These are phyloP conservation scores for Xylaria intraflava DNA, from an alignment of 495 filamentous ascomycete species.

Conservation along the genomic window DNA sequence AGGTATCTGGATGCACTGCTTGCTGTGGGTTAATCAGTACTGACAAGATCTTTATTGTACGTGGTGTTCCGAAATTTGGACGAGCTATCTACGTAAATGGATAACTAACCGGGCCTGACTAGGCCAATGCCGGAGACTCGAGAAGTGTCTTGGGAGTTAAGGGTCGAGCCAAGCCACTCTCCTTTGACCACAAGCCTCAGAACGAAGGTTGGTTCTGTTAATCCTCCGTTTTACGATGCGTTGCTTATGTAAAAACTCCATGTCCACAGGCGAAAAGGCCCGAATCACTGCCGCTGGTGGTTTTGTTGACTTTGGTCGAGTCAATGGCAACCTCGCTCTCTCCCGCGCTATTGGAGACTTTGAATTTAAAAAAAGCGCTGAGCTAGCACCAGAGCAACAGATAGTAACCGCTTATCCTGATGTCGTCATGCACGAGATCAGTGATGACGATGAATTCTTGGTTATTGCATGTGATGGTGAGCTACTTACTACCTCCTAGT, in stretches of 20 bases:
- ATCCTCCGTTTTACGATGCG: neutral
- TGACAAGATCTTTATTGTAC: constrained; percentile 89
- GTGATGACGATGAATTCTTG: constrained; percentile 92
- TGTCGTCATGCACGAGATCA: constrained; percentile 81
- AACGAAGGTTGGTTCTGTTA: constrained; percentile 67
- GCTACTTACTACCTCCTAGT: neutral
- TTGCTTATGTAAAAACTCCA: constrained; percentile 6
- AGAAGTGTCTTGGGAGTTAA: constrained; percentile 90
- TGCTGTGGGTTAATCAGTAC: constrained; percentile 81
- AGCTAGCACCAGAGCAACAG: constrained; percentile 91
- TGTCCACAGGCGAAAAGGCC: constrained; percentile 76
- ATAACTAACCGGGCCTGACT: neutral
- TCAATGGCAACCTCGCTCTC: constrained; percentile 96
- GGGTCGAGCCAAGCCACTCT: constrained; percentile 91
- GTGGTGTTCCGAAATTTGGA: constrained; percentile 11
- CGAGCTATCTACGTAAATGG: neutral
- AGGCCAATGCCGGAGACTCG: constrained; percentile 97
- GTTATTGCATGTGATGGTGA: constrained; percentile 95
- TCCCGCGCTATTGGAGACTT: constrained; percentile 98
- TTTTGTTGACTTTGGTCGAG: constrained; percentile 96
- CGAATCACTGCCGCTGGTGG: constrained; percentile 92
- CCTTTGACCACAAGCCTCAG: constrained; percentile 97
- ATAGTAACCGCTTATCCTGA: constrained; percentile 97
- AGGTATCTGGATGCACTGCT: constrained; percentile 95
- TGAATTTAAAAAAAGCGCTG: constrained; percentile 98